Evolutionary conservation across 805 yeast species (phyloP).

Genomic region (Teunomyces tritomae): DNA sequence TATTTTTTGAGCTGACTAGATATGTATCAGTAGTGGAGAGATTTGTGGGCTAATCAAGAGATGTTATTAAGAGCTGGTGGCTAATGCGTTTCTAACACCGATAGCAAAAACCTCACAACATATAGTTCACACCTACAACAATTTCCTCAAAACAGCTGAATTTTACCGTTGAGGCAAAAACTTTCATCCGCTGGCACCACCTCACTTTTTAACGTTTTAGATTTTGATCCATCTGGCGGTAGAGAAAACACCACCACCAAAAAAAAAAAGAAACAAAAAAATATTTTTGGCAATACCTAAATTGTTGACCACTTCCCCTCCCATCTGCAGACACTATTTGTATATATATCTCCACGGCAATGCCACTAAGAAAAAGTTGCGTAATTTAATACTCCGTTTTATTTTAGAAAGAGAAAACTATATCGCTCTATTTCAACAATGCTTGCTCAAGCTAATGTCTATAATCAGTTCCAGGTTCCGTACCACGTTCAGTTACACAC

Average conservation of each 20-base stretch:
- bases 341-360: constrained; percentile 3
- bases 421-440: background rate
- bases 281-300: constrained; percentile 3
- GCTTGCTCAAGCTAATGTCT: background rate
- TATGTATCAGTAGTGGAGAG: background rate
- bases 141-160: background rate
- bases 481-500: constrained; percentile 8
- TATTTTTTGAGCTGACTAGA: background rate
- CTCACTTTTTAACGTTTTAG: background rate
- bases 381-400: background rate
- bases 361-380: background rate
- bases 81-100: background rate
- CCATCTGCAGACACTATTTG: constrained; percentile 1
- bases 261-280: constrained; percentile 4
- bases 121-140: background rate
- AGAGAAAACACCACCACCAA: background rate
- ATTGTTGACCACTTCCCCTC: constrained; percentile 9
- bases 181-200: background rate
- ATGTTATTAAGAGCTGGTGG: background rate
- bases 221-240: background rate
- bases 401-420: background rate
- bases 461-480: background rate
- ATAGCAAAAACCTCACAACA: background rate
- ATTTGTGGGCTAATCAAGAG: background rate
- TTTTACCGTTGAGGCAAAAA: too few relatives aligned